Base-by-base conservation (phyloP, 352 stramenopile genomes). In the Globisporangium polare region DNA sequence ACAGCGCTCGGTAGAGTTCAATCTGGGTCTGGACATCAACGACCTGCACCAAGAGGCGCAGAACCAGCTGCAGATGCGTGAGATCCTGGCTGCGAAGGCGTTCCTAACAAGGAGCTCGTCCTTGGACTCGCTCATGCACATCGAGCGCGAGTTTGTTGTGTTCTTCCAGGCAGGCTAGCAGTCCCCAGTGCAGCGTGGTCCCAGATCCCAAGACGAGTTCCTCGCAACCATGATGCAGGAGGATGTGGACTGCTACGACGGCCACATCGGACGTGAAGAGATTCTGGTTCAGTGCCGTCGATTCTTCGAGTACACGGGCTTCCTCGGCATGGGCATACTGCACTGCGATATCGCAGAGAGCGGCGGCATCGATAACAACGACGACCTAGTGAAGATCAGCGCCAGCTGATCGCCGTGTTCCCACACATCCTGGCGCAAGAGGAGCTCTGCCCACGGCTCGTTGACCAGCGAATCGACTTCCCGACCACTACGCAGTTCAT, bases 11-110 rank as follows among this genome's bases (percentile, higher is more conserved):
- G 60, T 77, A n/a, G 71, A 70, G 39, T 79, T 82, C 58, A 82
- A 79, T 49, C 63, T 82, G 17, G 79, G 62, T 53, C 71, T 82
- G 17, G 71, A 82, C 64, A 68, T 82, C 51, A 67, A 82, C 55
- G 56, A 56, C 20, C 60, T 82, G 15, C 54, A 60, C 49, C 71
- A 82, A 27, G 62, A 79, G 51, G 67, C 80, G 46, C 68, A 64
- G 46, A 60, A 77, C 10, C 46, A 35, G 12, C 5, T n/a, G 7
- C 46, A 53, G 46, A 22, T 53, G 8, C 46, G 43, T n/a, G 53
- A 63, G 13, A 67, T 69, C 53, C 51, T 74, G 15, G 45, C 53
- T n/a, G 8, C 46, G 12, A 53, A 53, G 22, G 22, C 46, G 10
- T 31, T 53, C 58, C 42, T 41, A 55, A 43, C 37, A 13, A 43